Evolutionary conservation across 345 rosid species (phyloP), one percentile per base, ranked within the genome.

Genomic region (Noccaea bulbosa): DNA sequence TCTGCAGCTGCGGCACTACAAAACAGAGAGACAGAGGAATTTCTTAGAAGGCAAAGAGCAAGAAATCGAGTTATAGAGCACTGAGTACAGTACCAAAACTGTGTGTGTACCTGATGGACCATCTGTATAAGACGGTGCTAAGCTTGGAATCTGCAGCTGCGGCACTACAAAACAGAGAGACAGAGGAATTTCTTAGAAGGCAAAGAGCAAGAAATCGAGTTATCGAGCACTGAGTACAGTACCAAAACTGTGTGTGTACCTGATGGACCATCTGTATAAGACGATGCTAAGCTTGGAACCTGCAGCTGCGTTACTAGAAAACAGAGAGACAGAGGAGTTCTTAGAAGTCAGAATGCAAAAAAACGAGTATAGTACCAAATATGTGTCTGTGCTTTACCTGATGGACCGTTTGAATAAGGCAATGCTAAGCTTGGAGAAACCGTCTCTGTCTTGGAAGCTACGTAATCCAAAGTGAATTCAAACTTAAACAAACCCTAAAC

Each of bases 311-410:
- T 22, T 22, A 22, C 24, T 22, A 22, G 2, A 22, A 22, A 22
- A 22, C 24, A 22, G 24, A 22, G 24, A 22, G 24, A 22, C 24
- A 22, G 24, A 22, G 24, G 24, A 22, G 24, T 22, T 22, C 24
- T 22, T 22, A 22, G 24, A 2, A 22, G 24, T 22, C 24, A 11
- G 16, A 34, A 16, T 35, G 16, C 0, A 6, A 34, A 5, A 11
- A 63, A 33, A 22, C n/a, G n/a, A n/a, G 4, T 58, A 22, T 56
- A 37, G 15, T 17, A n/a, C 43, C 39, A 15, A 5, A 20, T 20
- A 6, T 12, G 30, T 46, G 15, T 62, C 32, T 38, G 59, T 27
- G 22, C 24, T 55, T 68, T 57, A 57, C 73, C 65, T 46, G 40
- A 24, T 69, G 57, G 17, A 57, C 38, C 38, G 46, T 22, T 20